These are phyloP conservation scores for Magnusiomyces suaveolens DNA, from an alignment of 1,139 yeast species.

Conservation along the genomic window DNA sequence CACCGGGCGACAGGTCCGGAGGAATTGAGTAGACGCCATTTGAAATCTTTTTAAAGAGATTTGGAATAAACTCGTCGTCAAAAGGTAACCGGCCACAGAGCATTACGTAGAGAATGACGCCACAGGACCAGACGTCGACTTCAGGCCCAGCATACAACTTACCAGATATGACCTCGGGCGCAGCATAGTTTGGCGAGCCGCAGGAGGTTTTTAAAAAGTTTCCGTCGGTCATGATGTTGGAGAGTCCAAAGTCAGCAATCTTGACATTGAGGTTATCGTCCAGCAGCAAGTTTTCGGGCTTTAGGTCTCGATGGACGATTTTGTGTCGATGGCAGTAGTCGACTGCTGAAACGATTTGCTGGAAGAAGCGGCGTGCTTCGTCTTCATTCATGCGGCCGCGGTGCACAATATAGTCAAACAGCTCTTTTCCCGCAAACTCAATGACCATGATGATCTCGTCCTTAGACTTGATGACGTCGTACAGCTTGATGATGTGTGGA, in stretches of 20 bases:
- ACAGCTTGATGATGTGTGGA: constrained; percentile 92
- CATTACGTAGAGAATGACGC: constrained; percentile 94
- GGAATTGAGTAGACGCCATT: constrained; percentile 94
- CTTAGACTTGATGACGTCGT: constrained; percentile 91
- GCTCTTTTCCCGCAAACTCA: constrained; percentile 92
- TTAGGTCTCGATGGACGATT: constrained; percentile 92
- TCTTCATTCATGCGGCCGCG: constrained; percentile 90
- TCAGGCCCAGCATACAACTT: constrained; percentile 97
- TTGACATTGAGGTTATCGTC: constrained; percentile 90
- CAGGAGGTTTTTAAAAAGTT: constrained; percentile 91
- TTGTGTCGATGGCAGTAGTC: constrained; percentile 97
- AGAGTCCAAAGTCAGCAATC: constrained; percentile 97
- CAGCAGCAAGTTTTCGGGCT: constrained; percentile 84
- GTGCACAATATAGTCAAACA: constrained; percentile 92
- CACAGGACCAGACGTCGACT: constrained; percentile 98
- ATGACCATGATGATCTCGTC: constrained; percentile 97
- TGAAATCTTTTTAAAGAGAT: constrained; percentile 84
- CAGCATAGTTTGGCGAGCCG: constrained; percentile 98
- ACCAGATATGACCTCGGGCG: constrained; percentile 96
- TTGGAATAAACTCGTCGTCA: constrained; percentile 96
- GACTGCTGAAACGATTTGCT: constrained; percentile 94
- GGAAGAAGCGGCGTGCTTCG: constrained; percentile 91
- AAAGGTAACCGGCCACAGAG: constrained; percentile 94
- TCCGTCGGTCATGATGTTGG: constrained; percentile 97
- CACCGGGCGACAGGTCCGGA: constrained; percentile 77